Base-by-base conservation (phyloP, 768 basidiomycete species). In the Suillus discolor region DNA sequence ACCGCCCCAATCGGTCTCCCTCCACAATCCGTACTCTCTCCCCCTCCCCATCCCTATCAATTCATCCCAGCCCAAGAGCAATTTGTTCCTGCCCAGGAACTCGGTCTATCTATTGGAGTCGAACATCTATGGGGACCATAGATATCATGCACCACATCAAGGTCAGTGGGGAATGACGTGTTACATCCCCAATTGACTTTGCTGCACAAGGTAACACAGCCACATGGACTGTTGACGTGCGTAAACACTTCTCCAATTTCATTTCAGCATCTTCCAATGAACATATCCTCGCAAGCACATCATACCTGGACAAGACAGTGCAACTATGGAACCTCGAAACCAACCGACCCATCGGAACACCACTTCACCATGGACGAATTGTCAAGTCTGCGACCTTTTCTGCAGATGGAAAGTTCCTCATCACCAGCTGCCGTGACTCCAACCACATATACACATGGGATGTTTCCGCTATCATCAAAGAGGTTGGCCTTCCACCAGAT, bases 21-120 rank as follows among this genome's bases (percentile, higher is more conserved):
- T 44, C 28, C 53, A 13, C 4, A 62, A 28, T 9, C 42, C 55
- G 31, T 45, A 51, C 11, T 25, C 65, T 18, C n/a, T 61, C 62
- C 25, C 62, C 61, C 18, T 65, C 62, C 28, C 49, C 45, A 47
- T 38, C 64, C 55, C 6, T 23, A 61, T 25, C 38, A 64, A 42
- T 38, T 57, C 57, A 12, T 49, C 34, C 44, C 64, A 23, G 16
- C 83, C 13, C 83, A 84, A 45, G 85, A 87, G n/a, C n/a, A n/a
- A n/a, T n/a, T n/a, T n/a, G n/a, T n/a, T n/a, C n/a, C n/a, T n/a
- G n/a, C n/a, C n/a, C n/a, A n/a, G n/a, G n/a, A n/a, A n/a, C n/a
- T n/a, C n/a, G n/a, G n/a, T n/a, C n/a, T n/a, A n/a, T n/a, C n/a
- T n/a, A n/a, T n/a, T n/a, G n/a, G n/a, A n/a, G n/a, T n/a, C n/a